Evolutionary conservation across 768 basidiomycete genomes (phyloP).

Genomic region (Boletus sp.): DNA sequence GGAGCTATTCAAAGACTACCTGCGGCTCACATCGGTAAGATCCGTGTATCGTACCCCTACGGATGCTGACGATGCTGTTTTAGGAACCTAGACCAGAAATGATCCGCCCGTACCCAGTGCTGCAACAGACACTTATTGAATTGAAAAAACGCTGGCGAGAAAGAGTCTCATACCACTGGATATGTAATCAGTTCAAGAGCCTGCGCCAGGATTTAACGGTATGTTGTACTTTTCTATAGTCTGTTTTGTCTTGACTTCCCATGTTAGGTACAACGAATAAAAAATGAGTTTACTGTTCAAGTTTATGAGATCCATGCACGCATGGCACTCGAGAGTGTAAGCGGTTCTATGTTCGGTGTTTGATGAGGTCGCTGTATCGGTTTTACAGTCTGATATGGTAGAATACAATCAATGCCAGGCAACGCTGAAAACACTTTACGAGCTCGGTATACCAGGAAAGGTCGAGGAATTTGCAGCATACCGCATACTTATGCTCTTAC

Average conservation of each 20-base stretch:
- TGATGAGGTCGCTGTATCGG: constrained; percentile 15
- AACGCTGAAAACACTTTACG: constrained; percentile 85
- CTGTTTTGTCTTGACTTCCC: constrained; percentile 5
- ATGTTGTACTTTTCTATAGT: constrained; percentile 34
- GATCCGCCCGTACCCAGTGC: constrained; percentile 83
- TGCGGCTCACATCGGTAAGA: constrained; percentile 85
- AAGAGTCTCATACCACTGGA: constrained; percentile 77
- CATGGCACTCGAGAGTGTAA: constrained; percentile 89
- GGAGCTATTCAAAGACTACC: constrained; percentile 93
- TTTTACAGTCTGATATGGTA: constrained; percentile 85
- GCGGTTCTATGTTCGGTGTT: constrained; percentile 22
- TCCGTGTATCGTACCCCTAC: neutral
- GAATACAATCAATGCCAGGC: constrained; percentile 99
- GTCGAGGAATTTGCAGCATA: constrained; percentile 97
- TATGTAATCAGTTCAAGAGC: constrained; percentile 98
- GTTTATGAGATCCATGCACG: constrained; percentile 99
- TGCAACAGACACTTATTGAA: constrained; percentile 81
- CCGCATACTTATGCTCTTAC: constrained; percentile 92
- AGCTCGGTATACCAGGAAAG: constrained; percentile 88
- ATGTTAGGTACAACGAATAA: constrained; percentile 91
- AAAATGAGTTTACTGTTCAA: constrained; percentile 95
- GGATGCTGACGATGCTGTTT: constrained; percentile 5
- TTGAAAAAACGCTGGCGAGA: constrained; percentile 88
- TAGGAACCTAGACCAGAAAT: constrained; percentile 94
- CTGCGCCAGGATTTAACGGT: constrained; percentile 97